Conservation (phyloP, 345 rosid genomes). For the Citrus inodora region DNA sequence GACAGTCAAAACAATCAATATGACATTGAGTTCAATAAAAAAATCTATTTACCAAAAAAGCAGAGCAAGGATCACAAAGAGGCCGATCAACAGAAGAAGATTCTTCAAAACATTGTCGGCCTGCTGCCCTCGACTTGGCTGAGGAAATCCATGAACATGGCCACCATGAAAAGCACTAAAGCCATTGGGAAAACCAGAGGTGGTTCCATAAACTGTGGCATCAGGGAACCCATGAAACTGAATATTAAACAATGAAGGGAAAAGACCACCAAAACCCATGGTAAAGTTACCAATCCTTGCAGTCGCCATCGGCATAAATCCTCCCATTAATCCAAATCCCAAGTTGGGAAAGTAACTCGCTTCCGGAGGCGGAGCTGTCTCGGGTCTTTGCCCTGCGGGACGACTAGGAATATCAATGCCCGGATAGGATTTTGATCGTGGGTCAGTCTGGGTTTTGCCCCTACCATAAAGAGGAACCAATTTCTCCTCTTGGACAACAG, state of each 20-base stretch:
- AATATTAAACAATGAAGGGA: conserved; percentile 71
- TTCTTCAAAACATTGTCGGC: conserved; percentile 57
- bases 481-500: conserved; percentile 80
- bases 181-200: conserved; percentile 61
- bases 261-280: conserved; percentile 68
- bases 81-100: conserved; percentile 47
- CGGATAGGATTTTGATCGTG: conserved; percentile 61
- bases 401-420: conserved; percentile 67
- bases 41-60: conserved; percentile 41
- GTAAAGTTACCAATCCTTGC: conserved; percentile 71
- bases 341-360: conserved; percentile 44
- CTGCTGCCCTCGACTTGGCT: conserved; percentile 38
- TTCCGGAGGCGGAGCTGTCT: conserved; percentile 56
- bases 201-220: conserved; percentile 60
- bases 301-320: conserved; percentile 64
- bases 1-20: not conserved
- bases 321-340: conserved; percentile 69
- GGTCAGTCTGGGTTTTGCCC: conserved; percentile 76
- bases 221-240: conserved; percentile 74
- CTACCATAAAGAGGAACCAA: conserved; percentile 95
- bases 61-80: conserved; percentile 50
- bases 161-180: conserved; percentile 52
- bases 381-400: conserved; percentile 77
- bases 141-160: conserved; percentile 43
- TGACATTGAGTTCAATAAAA: not conserved